Evolutionary conservation across 805 yeast genomes (phyloP).

Genomic region (Candida sithepensis): DNA sequence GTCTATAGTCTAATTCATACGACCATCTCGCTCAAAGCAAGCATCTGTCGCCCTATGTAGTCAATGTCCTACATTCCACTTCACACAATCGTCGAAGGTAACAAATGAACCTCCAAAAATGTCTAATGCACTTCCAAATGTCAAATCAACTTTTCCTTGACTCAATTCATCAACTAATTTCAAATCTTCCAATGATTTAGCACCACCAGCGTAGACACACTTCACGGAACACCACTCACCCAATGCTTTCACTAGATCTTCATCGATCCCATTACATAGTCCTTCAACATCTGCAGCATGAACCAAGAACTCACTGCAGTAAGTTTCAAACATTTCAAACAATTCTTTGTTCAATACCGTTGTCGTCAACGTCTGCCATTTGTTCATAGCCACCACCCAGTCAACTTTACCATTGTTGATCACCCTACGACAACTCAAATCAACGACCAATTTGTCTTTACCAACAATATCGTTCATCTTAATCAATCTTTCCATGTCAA

Average conservation of each 20-base stretch:
- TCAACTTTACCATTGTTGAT: slow-evolving; percentile 26
- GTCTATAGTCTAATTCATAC: slow-evolving; percentile 1
- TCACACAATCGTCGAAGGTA: slow-evolving; percentile 66
- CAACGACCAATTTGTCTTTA: slow-evolving; percentile 68
- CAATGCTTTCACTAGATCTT: slow-evolving; percentile 62
- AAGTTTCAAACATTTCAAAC: slow-evolving; percentile 50
- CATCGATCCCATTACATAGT: slow-evolving; percentile 87
- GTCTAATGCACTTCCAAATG: slow-evolving; percentile 90
- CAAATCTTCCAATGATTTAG: slow-evolving; percentile 68
- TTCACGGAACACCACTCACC: slow-evolving; percentile 78
- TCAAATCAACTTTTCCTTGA: slow-evolving; percentile 80
- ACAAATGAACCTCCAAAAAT: slow-evolving; percentile 90
- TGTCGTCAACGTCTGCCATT: slow-evolving; percentile 90
- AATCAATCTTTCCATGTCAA: slow-evolving; percentile 49
- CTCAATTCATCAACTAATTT: slow-evolving; percentile 64
- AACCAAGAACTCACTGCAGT: slow-evolving; percentile 82
- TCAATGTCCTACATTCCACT: slow-evolving; percentile 55
- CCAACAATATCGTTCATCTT: slow-evolving; percentile 57
- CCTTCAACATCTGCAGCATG: slow-evolving; percentile 99
- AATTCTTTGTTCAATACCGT: slow-evolving; percentile 52
- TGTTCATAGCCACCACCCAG: slow-evolving; percentile 97
- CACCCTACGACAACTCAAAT: slow-evolving; percentile 72
- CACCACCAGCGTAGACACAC: slow-evolving; percentile 97
- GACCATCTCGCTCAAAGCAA: background rate
- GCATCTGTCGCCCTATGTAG: background rate